A percentile compares a stretch with the other conserved stretches of the same genome.
Conservation (phyloP, 805 yeast genomes). For the Saccharomycopsis fodiens region DNA sequence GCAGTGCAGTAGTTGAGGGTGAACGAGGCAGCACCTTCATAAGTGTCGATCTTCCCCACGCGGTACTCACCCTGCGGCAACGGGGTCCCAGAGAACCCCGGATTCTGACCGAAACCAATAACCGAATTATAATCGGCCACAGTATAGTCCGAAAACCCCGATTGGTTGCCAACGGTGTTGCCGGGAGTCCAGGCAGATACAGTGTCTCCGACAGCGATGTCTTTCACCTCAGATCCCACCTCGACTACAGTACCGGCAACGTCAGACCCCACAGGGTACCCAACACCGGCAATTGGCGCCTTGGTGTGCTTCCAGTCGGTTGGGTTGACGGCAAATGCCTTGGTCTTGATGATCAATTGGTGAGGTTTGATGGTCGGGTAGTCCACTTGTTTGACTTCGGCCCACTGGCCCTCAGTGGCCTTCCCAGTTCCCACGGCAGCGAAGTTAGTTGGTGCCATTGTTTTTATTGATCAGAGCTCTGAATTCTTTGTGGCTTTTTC, state of each 20-base stretch:
- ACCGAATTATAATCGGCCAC: conserved; percentile 31
- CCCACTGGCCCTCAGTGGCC: neutral
- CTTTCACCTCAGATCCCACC: conserved; percentile 34
- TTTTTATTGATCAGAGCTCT: neutral
- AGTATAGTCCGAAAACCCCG: conserved; percentile 49
- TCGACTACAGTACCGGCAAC: conserved; percentile 28
- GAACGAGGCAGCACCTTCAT: conserved; percentile 58
- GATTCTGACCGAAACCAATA: conserved; percentile 28
- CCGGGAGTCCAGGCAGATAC: conserved; percentile 53
- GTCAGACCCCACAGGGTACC: conserved; percentile 43
- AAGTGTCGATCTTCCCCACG: conserved; percentile 36
- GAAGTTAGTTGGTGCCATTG: neutral
- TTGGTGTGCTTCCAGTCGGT: conserved; percentile 49
- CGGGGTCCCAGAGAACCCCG: no score
- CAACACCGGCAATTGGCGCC: conserved; percentile 49
- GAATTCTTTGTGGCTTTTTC: no score
- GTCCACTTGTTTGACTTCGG: conserved; percentile 21
- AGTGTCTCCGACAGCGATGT: conserved; percentile 42
- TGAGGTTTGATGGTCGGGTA: conserved; percentile 26
- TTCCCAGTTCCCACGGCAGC: neutral
- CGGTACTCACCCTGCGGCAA: conserved; percentile 25
- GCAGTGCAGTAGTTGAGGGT: conserved; percentile 47
- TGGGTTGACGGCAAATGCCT: conserved; percentile 50
- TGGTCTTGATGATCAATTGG: conserved; percentile 38
- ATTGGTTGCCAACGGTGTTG: conserved; percentile 33